Conservation (phyloP, 2,329 filamentous ascomycete species). For the Colletotrichum lupini region DNA sequence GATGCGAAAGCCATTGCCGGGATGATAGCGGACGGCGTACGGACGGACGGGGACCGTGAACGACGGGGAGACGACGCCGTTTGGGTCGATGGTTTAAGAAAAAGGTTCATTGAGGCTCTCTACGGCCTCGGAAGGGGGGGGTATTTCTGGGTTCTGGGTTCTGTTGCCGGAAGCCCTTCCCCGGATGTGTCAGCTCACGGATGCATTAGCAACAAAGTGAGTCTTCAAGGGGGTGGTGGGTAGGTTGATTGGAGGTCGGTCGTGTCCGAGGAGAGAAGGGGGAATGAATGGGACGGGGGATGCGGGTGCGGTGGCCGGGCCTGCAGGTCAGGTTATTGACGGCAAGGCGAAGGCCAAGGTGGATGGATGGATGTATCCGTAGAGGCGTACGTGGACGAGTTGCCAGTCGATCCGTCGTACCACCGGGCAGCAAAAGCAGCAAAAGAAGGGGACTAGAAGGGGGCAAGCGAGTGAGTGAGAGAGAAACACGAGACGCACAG, state of each 20-base stretch:
- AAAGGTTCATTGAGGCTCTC: slow-evolving; percentile 24
- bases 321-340: neutral
- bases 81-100: neutral
- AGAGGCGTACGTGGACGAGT: slow-evolving; percentile 1
- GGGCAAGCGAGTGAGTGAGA: neutral
- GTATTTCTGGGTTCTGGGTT: slow-evolving; percentile 35
- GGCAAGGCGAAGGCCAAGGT: neutral
- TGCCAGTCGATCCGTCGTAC: slow-evolving; percentile 1
- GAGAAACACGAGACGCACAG: neutral
- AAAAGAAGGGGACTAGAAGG: neutral
- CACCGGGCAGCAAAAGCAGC: neutral
- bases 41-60: neutral
- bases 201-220: slow-evolving; percentile 29
- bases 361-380: neutral
- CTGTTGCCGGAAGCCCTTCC: slow-evolving; percentile 34
- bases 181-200: slow-evolving; percentile 35
- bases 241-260: slow-evolving; percentile 23
- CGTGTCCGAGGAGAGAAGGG: slow-evolving; percentile 13
- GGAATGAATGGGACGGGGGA: slow-evolving; percentile 16
- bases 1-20: slow-evolving; percentile 21
- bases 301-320: slow-evolving; percentile 17
- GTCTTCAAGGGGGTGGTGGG: slow-evolving; percentile 27
- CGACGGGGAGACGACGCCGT: neutral
- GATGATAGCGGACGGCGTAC: neutral
- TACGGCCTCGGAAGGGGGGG: slow-evolving; percentile 1